Conservation (phyloP, 345 rosid genomes). For the Barbarea vulgaris region DNA sequence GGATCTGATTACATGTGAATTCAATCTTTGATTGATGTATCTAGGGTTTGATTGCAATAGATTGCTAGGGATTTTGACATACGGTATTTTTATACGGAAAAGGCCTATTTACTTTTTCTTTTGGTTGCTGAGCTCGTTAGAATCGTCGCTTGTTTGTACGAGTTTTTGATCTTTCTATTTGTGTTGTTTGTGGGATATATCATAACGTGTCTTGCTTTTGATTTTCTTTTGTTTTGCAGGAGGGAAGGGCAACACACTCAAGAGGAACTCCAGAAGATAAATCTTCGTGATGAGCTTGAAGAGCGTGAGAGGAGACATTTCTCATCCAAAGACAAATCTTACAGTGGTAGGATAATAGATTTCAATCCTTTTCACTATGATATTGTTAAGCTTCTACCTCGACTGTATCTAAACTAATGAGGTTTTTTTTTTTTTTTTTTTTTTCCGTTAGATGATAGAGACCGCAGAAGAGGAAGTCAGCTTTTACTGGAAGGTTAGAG, state of each 20-base stretch:
- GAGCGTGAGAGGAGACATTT: conserved; percentile 92
- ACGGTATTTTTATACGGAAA: not conserved
- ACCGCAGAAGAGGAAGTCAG: conserved; percentile 75
- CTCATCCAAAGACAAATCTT: conserved; percentile 82
- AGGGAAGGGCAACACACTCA: conserved; percentile 93
- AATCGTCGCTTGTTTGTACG: not conserved
- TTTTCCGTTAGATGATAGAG: conserved; percentile 73
- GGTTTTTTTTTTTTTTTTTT: not conserved
- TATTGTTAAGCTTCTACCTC: not conserved
- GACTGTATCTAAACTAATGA: conserved; percentile 9
- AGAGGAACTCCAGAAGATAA: conserved; percentile 82
- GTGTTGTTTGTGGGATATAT: conserved; percentile 1
- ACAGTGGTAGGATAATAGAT: conserved; percentile 43
- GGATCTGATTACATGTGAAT: conserved; percentile 17
- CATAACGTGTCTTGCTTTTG: not conserved
- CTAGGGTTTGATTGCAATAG: conserved; percentile 34
- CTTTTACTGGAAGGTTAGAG: conserved; percentile 69
- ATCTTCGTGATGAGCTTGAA: conserved; percentile 84
- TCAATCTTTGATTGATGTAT: conserved; percentile 24
- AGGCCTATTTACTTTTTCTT: not conserved
- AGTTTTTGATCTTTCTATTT: conserved; percentile 6
- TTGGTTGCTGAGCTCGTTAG: not conserved
- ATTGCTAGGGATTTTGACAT: not conserved
- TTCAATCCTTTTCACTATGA: conserved; percentile 1
- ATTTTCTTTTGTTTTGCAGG: conserved; percentile 45